Evolutionary conservation across 2,329 filamentous ascomycete species (phyloP).

Genomic region (Ascochyta rabiei): DNA sequence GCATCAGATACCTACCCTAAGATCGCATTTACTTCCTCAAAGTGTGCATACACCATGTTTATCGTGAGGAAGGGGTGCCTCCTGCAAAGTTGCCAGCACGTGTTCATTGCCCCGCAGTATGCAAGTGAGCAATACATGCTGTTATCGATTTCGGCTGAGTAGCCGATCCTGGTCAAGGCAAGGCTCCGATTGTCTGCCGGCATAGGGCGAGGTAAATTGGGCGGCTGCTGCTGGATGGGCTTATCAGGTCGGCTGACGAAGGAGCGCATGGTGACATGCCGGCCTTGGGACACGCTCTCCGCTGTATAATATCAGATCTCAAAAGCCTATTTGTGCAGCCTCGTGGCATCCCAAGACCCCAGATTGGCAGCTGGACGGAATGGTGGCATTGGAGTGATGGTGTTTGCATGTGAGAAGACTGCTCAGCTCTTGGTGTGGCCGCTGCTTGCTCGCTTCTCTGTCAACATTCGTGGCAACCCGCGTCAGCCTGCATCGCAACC

Average conservation of each 20-base stretch:
- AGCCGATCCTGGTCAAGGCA: constrained; percentile 4
- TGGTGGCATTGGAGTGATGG: neutral
- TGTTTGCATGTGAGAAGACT: neutral
- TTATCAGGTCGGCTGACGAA: neutral
- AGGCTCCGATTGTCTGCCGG: constrained; percentile 6
- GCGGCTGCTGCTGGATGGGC: neutral
- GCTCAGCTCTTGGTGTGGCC: neutral
- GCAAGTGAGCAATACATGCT: constrained; percentile 15
- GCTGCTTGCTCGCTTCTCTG: neutral
- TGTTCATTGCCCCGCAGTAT: neutral
- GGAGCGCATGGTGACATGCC: neutral
- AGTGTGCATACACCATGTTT: no score
- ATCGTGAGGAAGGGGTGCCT: no score
- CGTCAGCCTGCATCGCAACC: neutral
- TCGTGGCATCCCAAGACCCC: neutral
- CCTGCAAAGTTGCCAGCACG: no score
- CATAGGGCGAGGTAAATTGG: neutral
- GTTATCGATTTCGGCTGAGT: constrained; percentile 13
- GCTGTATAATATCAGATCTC: constrained; percentile 2
- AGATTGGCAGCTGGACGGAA: constrained; percentile 10
- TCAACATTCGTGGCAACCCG: neutral
- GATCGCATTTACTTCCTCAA: no score
- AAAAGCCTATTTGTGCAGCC: constrained; percentile 1
- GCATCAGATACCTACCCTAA: no score
- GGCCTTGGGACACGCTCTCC: constrained; percentile 4